Base-by-base conservation (phyloP, 2,329 filamentous ascomycete species). In the Aspergillus puulaauensis region DNA sequence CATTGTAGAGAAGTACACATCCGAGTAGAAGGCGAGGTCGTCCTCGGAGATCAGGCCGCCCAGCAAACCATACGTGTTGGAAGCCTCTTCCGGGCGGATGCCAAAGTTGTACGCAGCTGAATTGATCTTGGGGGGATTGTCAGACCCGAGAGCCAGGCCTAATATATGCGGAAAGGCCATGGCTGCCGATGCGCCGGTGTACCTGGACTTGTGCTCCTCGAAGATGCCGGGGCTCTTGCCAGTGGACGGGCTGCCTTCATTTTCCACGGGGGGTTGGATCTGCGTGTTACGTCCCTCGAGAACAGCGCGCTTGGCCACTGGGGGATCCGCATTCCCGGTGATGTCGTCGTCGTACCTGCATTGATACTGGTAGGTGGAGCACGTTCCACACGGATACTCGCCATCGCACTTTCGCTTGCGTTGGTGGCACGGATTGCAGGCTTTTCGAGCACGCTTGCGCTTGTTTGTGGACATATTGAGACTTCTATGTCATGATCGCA, bases 321-420 rank as follows among this genome's bases (percentile, higher is more conserved):
- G 58, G n/a, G 59, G 37, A 48, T 31, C 27, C 9, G 27, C 27
- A 31, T 4, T 31, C 27, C 8, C 9, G n/a, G 35, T 45, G 37
- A 59, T 15, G 39, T 65, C 47, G 27, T 66, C 57, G 37, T 49
- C 15, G 52, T 72, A 72, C 17, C 48, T 66, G 60, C 69, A 70
- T 52, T 61, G 56, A 31, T 72, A 72, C 48, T 31, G 60, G 46
- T 70, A 71, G 7, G 61, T 69, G 50, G 64, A 61, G 59, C 69
- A 72, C 63, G 58, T 70, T 49, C 58, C 56, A 56, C 70, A 72
- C n/a, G 70, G 70, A 62, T 69, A 67, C 35, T n/a, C 46, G 4
- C 21, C 54, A 50, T 71, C 67, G 52, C 69, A 71, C 68, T 70
- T 71, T n/a, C 69, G 68, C 61, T 71, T 72, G 48, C 69, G 69